These are phyloP conservation scores for Calonectria pseudoreteaudii DNA, from an alignment of 2,329 filamentous ascomycete genomes.

Conservation along the genomic window DNA sequence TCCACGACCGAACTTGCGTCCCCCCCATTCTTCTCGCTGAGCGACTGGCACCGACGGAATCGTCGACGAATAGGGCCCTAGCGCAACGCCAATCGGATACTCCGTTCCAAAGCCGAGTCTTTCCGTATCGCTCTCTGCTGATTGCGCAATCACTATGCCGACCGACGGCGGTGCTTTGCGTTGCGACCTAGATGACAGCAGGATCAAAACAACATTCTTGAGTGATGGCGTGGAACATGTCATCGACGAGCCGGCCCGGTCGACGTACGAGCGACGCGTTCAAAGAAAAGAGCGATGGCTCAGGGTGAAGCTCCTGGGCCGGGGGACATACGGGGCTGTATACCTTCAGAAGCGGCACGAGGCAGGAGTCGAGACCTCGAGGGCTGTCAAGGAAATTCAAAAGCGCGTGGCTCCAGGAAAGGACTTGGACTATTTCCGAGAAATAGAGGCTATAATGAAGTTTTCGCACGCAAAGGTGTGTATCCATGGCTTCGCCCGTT, in stretches of 20 bases:
- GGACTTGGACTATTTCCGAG: background rate
- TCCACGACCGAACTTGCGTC: background rate
- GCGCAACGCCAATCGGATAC: background rate
- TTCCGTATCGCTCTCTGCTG: background rate
- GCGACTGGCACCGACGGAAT: background rate
- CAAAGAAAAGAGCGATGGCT: constrained; percentile 9
- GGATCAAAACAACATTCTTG: background rate
- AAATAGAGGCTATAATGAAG: background rate
- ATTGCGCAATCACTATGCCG: background rate
- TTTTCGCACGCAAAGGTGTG: background rate
- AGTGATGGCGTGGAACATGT: background rate
- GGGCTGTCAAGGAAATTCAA: constrained; percentile 12
- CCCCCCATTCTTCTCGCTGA: no score
- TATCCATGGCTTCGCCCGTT: no score
- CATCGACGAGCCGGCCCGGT: background rate
- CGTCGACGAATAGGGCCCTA: background rate
- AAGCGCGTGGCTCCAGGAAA: background rate
- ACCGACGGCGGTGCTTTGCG: background rate
- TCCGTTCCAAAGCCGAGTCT: background rate
- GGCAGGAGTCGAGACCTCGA: background rate
- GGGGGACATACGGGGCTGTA: background rate
- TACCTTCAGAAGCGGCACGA: background rate
- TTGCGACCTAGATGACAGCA: background rate
- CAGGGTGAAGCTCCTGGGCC: background rate
- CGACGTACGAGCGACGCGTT: background rate